A percentile compares a stretch with the other conserved stretches of the same genome.
Evolutionary conservation across 768 basidiomycete species (phyloP).

Genomic region (Phanerochaete sordida): DNA sequence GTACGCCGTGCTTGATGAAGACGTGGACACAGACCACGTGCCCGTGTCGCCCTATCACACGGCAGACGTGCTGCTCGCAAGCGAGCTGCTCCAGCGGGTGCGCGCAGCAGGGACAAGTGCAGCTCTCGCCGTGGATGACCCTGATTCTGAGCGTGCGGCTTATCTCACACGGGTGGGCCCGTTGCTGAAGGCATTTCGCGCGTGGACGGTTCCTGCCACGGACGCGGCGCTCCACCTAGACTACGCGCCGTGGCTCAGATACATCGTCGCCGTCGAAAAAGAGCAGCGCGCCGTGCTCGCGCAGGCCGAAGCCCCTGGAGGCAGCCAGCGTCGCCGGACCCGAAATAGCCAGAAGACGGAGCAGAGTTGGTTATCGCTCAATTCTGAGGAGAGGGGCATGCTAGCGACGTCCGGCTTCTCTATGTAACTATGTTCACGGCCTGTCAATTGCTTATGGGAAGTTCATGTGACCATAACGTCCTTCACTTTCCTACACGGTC

Average conservation of each 20-base stretch:
- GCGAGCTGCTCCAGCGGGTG: not conserved
- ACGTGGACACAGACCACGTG: constrained; percentile 3
- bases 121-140: not conserved
- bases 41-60: constrained; percentile 9
- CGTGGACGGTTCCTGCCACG: not conserved
- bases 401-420: constrained; percentile 26
- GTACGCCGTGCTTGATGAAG: constrained; percentile 4
- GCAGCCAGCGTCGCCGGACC: constrained; percentile 37
- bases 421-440: not conserved
- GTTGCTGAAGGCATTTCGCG: not conserved
- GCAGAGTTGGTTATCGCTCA: constrained; percentile 42
- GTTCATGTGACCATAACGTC: no score
- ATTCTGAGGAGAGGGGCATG: constrained; percentile 32
- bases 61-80: constrained; percentile 1
- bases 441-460: no score
- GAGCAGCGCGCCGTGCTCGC: constrained; percentile 22
- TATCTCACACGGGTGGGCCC: constrained; percentile 2
- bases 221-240: constrained; percentile 49
- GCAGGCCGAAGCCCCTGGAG: constrained; percentile 1
- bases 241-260: constrained; percentile 64
- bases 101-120: not conserved
- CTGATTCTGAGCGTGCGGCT: not conserved
- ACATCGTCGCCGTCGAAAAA: constrained; percentile 69
- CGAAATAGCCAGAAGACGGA: constrained; percentile 51
- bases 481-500: no score